phyloP scores from a whole-genome alignment of 2,329 filamentous ascomycete species.

The Diaporthe helianthi region DNA sequence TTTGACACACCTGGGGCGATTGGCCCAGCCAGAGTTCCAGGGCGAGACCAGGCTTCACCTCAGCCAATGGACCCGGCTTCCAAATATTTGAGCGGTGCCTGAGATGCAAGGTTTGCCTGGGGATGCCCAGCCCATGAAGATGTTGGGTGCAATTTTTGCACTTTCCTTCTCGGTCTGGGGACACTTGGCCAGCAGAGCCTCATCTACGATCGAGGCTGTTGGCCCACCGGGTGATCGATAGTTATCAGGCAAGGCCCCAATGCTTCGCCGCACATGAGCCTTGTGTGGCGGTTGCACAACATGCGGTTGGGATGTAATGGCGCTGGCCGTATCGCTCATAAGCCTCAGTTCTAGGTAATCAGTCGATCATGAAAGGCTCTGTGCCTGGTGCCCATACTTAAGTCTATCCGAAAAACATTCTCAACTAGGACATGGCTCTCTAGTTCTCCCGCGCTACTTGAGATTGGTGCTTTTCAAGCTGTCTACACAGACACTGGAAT shows the following conservation, averaged over 20 bases:
- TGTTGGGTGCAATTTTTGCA: background rate
- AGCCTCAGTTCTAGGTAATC: background rate
- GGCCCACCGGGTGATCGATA: background rate
- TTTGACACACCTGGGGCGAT: background rate
- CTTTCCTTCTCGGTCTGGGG: background rate
- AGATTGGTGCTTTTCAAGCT: background rate
- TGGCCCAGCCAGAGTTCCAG: constrained; percentile 3
- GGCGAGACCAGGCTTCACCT: background rate
- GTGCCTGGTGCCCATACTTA: background rate
- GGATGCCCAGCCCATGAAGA: background rate
- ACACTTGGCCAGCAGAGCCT: background rate
- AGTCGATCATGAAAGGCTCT: background rate
- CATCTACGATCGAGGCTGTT: background rate
- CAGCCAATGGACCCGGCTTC: background rate
- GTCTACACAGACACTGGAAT: background rate
- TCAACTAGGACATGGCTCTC: background rate
- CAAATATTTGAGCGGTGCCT: background rate
- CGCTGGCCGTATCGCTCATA: no score
- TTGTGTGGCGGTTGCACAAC: background rate
- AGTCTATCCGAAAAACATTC: background rate
- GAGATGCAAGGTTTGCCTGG: background rate
- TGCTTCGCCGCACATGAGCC: background rate
- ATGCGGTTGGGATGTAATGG: background rate
- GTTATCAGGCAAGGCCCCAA: background rate
- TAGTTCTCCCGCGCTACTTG: background rate